Conservation (phyloP, 2,329 filamentous ascomycete genomes). For the Fusarium hostae region DNA sequence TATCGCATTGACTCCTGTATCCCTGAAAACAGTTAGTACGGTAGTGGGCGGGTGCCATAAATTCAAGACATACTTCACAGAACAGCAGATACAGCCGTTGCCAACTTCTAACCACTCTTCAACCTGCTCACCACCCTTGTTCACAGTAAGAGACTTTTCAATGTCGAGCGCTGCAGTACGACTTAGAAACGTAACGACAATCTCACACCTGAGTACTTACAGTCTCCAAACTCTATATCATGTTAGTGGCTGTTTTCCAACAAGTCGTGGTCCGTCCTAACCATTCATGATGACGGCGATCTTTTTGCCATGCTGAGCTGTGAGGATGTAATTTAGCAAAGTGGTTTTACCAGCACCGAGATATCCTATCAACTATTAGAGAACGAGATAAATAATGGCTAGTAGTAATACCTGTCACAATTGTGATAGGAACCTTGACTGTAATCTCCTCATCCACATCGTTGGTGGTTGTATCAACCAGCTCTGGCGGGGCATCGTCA, state of each 20-base stretch:
- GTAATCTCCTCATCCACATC: conserved; percentile 61
- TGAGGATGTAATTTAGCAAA: conserved; percentile 93
- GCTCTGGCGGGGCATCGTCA: conserved; percentile 74
- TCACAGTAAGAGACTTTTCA: conserved; percentile 94
- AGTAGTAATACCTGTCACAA: conserved; percentile 73
- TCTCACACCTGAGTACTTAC: conserved; percentile 58
- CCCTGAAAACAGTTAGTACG: conserved; percentile 62
- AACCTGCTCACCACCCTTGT: conserved; percentile 81
- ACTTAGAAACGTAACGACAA: conserved; percentile 15
- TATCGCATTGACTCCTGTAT: conserved; percentile 92
- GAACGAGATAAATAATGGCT: neutral
- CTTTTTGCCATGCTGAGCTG: conserved; percentile 94
- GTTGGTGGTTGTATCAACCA: conserved; percentile 59
- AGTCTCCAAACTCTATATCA: conserved; percentile 78
- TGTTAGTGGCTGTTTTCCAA: conserved; percentile 27
- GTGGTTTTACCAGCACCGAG: conserved; percentile 97
- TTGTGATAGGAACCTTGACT: conserved; percentile 83
- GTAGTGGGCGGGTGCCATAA: neutral
- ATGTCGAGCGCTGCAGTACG: conserved; percentile 81
- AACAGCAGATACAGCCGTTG: conserved; percentile 98
- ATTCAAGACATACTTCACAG: conserved; percentile 75
- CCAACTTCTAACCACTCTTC: conserved; percentile 96
- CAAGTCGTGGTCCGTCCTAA: conserved; percentile 23
- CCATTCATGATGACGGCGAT: conserved; percentile 98
- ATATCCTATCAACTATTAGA: conserved; percentile 71